Conservation (phyloP, 495 filamentous ascomycete genomes). For the Durotheca rogersii region DNA sequence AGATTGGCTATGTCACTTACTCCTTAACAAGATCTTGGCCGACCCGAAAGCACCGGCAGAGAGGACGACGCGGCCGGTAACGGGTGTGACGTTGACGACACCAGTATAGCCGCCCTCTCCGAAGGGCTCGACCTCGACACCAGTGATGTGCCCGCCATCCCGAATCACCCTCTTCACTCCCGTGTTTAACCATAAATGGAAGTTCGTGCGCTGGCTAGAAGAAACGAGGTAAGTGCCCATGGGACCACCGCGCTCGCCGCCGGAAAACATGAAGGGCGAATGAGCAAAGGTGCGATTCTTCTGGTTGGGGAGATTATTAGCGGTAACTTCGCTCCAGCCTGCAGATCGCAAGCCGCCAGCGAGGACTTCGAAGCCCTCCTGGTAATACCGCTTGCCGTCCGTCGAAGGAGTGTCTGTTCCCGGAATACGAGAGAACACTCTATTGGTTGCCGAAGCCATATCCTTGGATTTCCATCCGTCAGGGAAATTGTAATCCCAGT, state of each 20-base stretch:
- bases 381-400: conserved; percentile 69
- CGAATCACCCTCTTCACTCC: conserved; percentile 66
- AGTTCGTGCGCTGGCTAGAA: conserved; percentile 61
- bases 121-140: conserved; percentile 65
- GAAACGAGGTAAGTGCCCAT: conserved; percentile 71
- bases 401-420: conserved; percentile 66
- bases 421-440: conserved; percentile 68
- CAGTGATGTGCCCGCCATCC: conserved; percentile 59
- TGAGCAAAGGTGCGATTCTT: conserved; percentile 69
- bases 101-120: conserved; percentile 57
- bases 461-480: conserved; percentile 68
- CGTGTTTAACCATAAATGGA: conserved; percentile 65
- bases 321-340: conserved; percentile 63
- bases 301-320: conserved; percentile 58
- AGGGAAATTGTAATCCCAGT: conserved; percentile 77
- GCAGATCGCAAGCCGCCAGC: conserved; percentile 52
- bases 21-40: conserved; percentile 45
- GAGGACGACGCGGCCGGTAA: conserved; percentile 65
- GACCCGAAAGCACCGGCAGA: conserved; percentile 69
- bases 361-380: conserved; percentile 63
- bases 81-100: conserved; percentile 58
- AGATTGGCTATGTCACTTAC: conserved; percentile 1
- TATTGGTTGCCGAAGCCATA: conserved; percentile 55
- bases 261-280: conserved; percentile 67
- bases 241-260: conserved; percentile 69